Base-by-base conservation (phyloP, 495 filamentous ascomycete genomes). In the Filosporella fistucella region DNA sequence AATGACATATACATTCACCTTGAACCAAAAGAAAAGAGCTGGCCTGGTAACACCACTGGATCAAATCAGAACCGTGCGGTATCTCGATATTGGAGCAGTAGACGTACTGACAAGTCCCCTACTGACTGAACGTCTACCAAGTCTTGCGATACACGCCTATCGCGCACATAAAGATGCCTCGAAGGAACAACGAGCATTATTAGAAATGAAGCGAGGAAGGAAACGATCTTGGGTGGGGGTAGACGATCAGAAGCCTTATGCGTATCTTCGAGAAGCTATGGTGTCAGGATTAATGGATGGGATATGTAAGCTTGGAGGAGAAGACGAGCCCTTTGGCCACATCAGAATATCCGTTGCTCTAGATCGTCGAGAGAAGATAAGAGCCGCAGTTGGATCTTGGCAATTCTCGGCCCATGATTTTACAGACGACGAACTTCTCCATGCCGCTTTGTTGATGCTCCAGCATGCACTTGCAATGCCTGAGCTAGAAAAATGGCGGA, bases 191-290 rank as follows among this genome's bases (percentile, higher is more conserved):
- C 77, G 81, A 21, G 74, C 78, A 3, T 76, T 87, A 41, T 52
- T 88, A 12, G 79, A 84, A 18, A 64, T 75, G 42, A 86, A 79
- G 55, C 78, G 81, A 51, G 75, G 77, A 17, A 76, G 91, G 42
- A 94, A 93, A 64, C 80, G 88, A 41, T 95, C 91, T 2, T 95
- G 89, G 90, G 88, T 96, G 32, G 89, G 89, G 22, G 77, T 91
- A n/a, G 76, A 86, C 54, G 83, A 91, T 59, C 77, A 85, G 58
- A 88, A 90, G 59, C 86, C 85, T n/a, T 95, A 88, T 69, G 81
- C 85, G 20, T 96, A 94, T 66, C 70, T 95, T 50, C 74, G 88
- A 56, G 90, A 95, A 71, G 69, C 66, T 41, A 87, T 86, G 87
- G 91, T 97, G 18, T 91, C 89, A 1, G 87, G 80, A 51, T 75